Percentiles rank a stretch among this genome's conserved stretches.
These are phyloP conservation scores for Strobilomyces dryophilus DNA, from an alignment of 768 basidiomycete genomes.

Conservation along the genomic window DNA sequence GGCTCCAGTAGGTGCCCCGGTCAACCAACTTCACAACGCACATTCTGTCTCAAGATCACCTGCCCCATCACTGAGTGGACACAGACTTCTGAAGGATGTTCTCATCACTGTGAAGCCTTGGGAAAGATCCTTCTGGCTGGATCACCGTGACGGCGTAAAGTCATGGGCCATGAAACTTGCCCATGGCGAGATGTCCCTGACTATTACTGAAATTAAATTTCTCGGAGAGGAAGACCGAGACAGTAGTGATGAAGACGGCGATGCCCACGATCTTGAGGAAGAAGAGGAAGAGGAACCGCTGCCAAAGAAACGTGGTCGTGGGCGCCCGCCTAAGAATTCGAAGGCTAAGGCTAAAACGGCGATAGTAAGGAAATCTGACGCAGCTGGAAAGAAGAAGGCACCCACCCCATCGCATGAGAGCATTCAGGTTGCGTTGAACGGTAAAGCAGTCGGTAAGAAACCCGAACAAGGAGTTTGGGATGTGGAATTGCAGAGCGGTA, in stretches of 20 bases:
- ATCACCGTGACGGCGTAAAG: slow-evolving; percentile 67
- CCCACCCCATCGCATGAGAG: slow-evolving; percentile 37
- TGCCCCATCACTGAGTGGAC: slow-evolving; percentile 28
- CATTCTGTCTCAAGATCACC: slow-evolving; percentile 32
- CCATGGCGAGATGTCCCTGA: slow-evolving; percentile 51
- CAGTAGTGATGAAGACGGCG: slow-evolving; percentile 53
- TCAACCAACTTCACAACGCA: slow-evolving; percentile 17
- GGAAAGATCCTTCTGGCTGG: slow-evolving; percentile 54
- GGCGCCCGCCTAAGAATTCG: slow-evolving; percentile 30
- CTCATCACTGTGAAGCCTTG: slow-evolving; percentile 54
- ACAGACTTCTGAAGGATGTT: slow-evolving; percentile 50
- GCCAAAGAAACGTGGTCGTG: slow-evolving; percentile 41
- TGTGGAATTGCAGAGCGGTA: slow-evolving; percentile 53
- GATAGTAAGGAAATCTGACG: slow-evolving; percentile 30
- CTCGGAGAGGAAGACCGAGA: slow-evolving; percentile 56
- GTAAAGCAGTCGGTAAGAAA: slow-evolving; percentile 43
- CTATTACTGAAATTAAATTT: slow-evolving; percentile 52
- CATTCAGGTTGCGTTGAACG: slow-evolving; percentile 64
- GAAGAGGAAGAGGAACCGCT: slow-evolving; percentile 36
- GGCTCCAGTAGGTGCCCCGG: slow-evolving; percentile 3
- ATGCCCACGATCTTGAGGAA: slow-evolving; percentile 40
- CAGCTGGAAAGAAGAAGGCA: slow-evolving; percentile 47
- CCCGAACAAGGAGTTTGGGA: slow-evolving; percentile 56
- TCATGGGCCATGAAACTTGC: slow-evolving; percentile 66
- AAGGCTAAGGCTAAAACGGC: slow-evolving; percentile 32